Percentiles rank a stretch among this genome's conserved stretches.
phyloP scores from a whole-genome alignment of 2,329 filamentous ascomycete species.

The Zasmidium citrigriseum region DNA sequence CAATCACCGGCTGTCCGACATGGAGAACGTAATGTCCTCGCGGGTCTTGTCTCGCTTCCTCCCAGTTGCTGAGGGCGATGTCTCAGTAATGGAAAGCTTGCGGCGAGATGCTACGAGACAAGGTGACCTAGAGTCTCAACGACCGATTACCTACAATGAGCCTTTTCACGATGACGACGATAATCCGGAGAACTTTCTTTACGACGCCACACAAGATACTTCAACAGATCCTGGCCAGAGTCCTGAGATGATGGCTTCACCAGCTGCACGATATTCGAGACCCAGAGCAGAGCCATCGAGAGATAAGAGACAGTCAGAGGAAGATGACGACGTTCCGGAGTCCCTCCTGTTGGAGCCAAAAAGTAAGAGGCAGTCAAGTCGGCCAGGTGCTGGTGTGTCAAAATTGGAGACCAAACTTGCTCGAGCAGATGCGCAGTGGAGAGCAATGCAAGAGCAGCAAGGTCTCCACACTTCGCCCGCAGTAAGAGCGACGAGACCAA shows the following conservation, averaged over 20 bases:
- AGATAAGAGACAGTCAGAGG: conserved; percentile 40
- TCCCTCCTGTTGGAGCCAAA: conserved; percentile 62
- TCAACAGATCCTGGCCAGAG: conserved; percentile 47
- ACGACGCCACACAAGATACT: conserved; percentile 43
- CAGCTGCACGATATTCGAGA: conserved; percentile 37
- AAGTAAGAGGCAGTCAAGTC: conserved; percentile 25
- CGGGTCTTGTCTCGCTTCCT: conserved; percentile 55
- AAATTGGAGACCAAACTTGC: conserved; percentile 16
- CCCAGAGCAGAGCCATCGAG: conserved; percentile 41
- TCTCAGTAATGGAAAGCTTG: conserved; percentile 44
- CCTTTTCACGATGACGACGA: conserved; percentile 58
- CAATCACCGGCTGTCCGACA: not conserved
- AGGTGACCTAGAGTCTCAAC: conserved; percentile 43
- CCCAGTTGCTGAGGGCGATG: conserved; percentile 40
- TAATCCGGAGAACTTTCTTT: conserved; percentile 58
- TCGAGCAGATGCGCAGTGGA: conserved; percentile 51
- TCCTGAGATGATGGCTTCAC: conserved; percentile 31
- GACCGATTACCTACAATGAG: conserved; percentile 47
- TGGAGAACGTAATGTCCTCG: conserved; percentile 49
- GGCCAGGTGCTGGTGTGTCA: conserved; percentile 8
- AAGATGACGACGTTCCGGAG: conserved; percentile 64
- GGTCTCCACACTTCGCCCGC: conserved; percentile 38
- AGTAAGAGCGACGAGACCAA: conserved; percentile 14
- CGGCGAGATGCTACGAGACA: conserved; percentile 43
- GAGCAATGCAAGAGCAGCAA: conserved; percentile 48